Conservation (phyloP, 2,329 filamentous ascomycete genomes). For the Fusarium devonianum region DNA sequence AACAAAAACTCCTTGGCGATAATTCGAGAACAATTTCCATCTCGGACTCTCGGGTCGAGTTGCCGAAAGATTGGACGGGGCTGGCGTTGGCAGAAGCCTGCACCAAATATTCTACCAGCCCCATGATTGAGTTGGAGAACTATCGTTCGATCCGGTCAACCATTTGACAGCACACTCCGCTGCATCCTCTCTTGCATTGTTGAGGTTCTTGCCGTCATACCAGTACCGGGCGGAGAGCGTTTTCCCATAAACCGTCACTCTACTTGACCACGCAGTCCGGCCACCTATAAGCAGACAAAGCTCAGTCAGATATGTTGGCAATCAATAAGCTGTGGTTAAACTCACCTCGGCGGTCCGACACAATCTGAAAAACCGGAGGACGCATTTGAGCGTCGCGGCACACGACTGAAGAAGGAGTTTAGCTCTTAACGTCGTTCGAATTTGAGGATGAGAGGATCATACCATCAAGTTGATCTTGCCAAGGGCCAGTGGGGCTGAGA, state of each 20-base stretch:
- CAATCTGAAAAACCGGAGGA: conserved; percentile 70
- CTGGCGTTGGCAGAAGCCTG: too few species aligned
- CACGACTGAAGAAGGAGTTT: conserved; percentile 54
- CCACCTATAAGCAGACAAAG: conserved; percentile 64
- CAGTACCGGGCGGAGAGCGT: conserved; percentile 79
- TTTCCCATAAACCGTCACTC: conserved; percentile 73
- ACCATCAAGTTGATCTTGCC: conserved; percentile 67
- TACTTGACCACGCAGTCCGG: conserved; percentile 88
- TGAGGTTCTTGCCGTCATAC: conserved; percentile 88
- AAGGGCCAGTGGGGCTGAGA: conserved; percentile 44
- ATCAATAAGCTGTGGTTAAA: not conserved
- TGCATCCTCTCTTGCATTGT: conserved; percentile 91
- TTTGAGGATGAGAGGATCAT: conserved; percentile 29
- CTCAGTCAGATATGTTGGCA: not conserved
- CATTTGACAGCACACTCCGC: conserved; percentile 78
- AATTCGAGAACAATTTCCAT: too few species aligned
- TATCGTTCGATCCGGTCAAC: conserved; percentile 52
- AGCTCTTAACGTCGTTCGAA: conserved; percentile 7
- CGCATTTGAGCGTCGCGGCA: conserved; percentile 62
- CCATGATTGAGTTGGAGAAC: conserved; percentile 39
- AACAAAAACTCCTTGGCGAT: too few species aligned
- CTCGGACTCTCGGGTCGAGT: too few species aligned
- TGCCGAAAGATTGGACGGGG: not conserved
- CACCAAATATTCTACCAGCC: conserved; percentile 35
- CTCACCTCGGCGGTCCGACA: conserved; percentile 78